Base-by-base conservation (phyloP, 2,329 filamentous ascomycete genomes). In the Chrysosporium queenslandicum region DNA sequence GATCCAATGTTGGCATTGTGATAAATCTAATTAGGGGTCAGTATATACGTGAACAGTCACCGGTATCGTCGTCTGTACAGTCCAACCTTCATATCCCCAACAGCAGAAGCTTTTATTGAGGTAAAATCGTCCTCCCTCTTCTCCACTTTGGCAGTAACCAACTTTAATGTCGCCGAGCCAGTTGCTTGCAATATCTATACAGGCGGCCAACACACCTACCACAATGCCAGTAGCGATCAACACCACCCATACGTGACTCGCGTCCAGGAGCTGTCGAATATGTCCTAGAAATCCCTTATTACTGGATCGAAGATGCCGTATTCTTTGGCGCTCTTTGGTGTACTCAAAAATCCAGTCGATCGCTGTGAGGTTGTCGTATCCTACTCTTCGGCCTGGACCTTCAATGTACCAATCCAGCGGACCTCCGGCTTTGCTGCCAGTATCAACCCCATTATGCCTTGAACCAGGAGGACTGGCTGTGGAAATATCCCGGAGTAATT, bases 261-360 rank as follows among this genome's bases (percentile, higher is more conserved):
- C 83, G 67, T 98, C 92, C 14, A 87, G 74, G 21, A 94, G 71
- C 58, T 85, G 82, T 56, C 79, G 82, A 50, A 85, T 62, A 61
- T 88, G 81, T 11, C 89, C 88, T 18, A 90, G 55, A 4, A 95
- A 59, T 0, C 89, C 87, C 18, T 79, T 76, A 6, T 82, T 78
- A 60, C 78, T 80, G 0, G 85, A 80, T 52, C 82, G 79, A 18
- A 98, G 74, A 27, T 85, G 79, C n/a, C 88, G 81, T 62, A 94
- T 73, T 21, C 92, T 81, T 67, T 94, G 88, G 18, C 92, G 81
- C 71, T 98, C 92, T 68, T 96, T 96, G 49, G 87, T 92, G 65
- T 97, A 95, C 69, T 98, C 92, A 62, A 95, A 97, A 65, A 97
- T 97, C 92, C 92, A 98, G 73, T 98, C 92, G 66, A 98, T 98